Evolutionary conservation across 2,329 filamentous ascomycete genomes (phyloP), one percentile per base, ranked within the genome.

Genomic region (Alternaria panax): DNA sequence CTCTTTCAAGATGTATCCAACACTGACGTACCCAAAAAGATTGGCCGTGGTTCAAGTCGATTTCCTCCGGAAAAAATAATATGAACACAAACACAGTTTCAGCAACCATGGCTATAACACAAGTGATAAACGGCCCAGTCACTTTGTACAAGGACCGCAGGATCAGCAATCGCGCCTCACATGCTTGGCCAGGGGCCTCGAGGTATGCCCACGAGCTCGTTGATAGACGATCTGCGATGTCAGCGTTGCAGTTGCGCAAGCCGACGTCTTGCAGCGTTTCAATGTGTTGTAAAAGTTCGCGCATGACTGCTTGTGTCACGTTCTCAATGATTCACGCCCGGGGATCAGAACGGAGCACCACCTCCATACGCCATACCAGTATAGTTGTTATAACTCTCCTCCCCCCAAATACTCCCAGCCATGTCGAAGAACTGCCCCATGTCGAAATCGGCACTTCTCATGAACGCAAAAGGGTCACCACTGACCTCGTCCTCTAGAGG

Each of bases 341-440:
- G 4, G 20, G 5, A 34, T 32, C 48, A 59, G 30, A 47, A 41
- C 5, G 25, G 22, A 9, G 32, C n/a, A 16, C 38, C 22, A 9
- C 41, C 27, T 16, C 70, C 72, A 54, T 72, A 75, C 0, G 68
- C 66, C 70, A 77, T 70, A n/a, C 61, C 64, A 25, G 63, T 48
- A 48, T 51, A 59, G 25, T 32, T 64, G 7, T 70, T 67, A 30
- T 56, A 59, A 46, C 57, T 61, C 5, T 71, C 67, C 24, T 70
- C 69, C 1, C 73, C 68, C 71, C 72, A 77, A 5, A 76, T 70
- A 3, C 73, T 51, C 24, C 56, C 51, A 4, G 43, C 71, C 51
- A 69, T 66, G 24, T 76, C 73, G n/a, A 76, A 69, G 32, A 77
- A 72, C 16, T 67, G 66, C 32, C 74, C 73, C 67, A 76, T 72